Conservation (phyloP, 371 early-diverging fungal genomes). For the Batrachochytrium dendrobatidis region DNA sequence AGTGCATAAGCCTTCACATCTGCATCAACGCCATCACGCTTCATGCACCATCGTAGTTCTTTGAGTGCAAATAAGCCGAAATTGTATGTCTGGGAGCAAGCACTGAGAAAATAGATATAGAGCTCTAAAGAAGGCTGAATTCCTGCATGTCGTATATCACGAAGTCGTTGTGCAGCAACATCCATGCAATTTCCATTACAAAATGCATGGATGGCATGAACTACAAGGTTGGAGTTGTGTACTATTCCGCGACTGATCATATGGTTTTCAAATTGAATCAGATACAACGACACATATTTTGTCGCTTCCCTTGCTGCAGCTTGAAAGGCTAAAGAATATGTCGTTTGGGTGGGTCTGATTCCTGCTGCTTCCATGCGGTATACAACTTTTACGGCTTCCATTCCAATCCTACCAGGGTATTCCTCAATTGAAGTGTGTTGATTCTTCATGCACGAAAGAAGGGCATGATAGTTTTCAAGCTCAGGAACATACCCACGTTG, state of each 20-base stretch:
- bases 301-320: no score
- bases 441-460: neutral
- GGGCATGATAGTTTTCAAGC: neutral
- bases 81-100: neutral
- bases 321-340: no score
- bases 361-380: no score
- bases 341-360: no score
- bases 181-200: neutral
- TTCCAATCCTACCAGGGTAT: no score
- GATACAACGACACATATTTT: neutral
- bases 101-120: neutral
- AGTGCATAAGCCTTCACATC: neutral
- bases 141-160: neutral
- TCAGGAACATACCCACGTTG: neutral
- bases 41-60: slow-evolving; percentile 1
- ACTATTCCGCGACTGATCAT: neutral
- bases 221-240: neutral
- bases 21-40: neutral
- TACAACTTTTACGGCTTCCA: no score
- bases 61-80: neutral
- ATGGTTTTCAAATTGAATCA: neutral
- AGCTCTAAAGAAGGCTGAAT: neutral
- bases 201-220: neutral
- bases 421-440: no score
- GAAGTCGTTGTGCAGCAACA: neutral